Evolutionary conservation across 169 alveolate species (phyloP).

Genomic region (Plasmodium coatneyi): DNA sequence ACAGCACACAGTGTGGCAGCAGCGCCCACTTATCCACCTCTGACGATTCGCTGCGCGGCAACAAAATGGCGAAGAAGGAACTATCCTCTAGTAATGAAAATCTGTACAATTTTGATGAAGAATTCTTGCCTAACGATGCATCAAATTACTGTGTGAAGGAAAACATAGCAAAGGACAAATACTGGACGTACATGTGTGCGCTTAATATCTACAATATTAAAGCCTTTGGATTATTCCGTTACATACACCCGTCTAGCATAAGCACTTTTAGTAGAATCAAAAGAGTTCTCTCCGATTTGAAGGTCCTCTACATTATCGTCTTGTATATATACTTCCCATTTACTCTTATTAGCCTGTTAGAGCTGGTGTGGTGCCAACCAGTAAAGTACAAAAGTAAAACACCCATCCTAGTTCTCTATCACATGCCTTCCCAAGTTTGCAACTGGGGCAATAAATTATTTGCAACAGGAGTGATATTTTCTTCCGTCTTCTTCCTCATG

Average conservation of each 20-base stretch:
- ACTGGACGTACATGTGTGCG: constrained; percentile 70
- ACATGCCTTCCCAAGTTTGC: constrained; percentile 82
- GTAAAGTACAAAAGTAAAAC: constrained; percentile 77
- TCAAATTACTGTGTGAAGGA: constrained; percentile 16
- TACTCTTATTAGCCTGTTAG: constrained; percentile 78
- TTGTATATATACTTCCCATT: constrained; percentile 80
- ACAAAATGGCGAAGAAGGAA: not conserved
- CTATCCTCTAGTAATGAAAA: not conserved
- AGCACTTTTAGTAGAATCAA: constrained; percentile 19
- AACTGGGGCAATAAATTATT: constrained; percentile 67
- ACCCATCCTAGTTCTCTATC: constrained; percentile 76
- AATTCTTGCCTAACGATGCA: not conserved
- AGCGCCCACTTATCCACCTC: not conserved
- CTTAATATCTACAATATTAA: constrained; percentile 57
- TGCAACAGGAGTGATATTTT: constrained; percentile 25
- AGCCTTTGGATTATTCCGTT: constrained; percentile 68
- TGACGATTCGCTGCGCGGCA: not conserved
- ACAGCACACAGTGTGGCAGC: not conserved
- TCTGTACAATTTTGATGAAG: constrained; percentile 15
- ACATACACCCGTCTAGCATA: constrained; percentile 51
- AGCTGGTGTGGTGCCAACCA: constrained; percentile 84
- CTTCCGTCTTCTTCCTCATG: constrained; percentile 31
- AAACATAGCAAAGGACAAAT: constrained; percentile 51
- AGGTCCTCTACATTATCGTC: constrained; percentile 37
- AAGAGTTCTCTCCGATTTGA: constrained; percentile 38